A percentile compares a stretch with the other conserved stretches of the same genome.
Evolutionary conservation across 2,329 filamentous ascomycete genomes (phyloP).

Genomic region (Ascochyta koolunga): DNA sequence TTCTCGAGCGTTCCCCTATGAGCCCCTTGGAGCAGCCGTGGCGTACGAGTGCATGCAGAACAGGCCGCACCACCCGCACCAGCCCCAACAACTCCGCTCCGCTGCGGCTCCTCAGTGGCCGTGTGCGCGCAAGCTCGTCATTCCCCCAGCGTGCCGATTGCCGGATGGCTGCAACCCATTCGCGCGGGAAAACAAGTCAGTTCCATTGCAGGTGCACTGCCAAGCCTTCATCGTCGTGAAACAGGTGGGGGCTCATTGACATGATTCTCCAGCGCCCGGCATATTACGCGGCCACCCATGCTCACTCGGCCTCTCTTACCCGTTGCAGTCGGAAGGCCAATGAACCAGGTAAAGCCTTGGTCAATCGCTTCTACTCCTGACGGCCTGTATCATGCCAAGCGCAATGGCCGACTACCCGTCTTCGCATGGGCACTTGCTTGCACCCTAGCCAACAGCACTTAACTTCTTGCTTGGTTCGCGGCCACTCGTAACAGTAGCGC

Average conservation of each 20-base stretch:
- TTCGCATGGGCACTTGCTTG: constrained; percentile 40
- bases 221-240: constrained; percentile 29
- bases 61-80: neutral
- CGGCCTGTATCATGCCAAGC: constrained; percentile 37
- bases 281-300: constrained; percentile 38
- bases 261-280: constrained; percentile 26
- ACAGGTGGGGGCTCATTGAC: constrained; percentile 28
- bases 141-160: constrained; percentile 16
- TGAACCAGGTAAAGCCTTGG: constrained; percentile 22
- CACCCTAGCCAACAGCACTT: constrained; percentile 32
- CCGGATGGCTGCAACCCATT: constrained; percentile 11
- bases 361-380: constrained; percentile 30
- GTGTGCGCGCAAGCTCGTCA: constrained; percentile 9
- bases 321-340: constrained; percentile 26
- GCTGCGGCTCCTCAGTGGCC: constrained; percentile 4
- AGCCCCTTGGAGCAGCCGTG: constrained; percentile 1
- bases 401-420: constrained; percentile 39
- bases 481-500: constrained; percentile 30
- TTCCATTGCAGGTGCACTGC: constrained; percentile 20
- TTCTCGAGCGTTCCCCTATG: too few relatives aligned
- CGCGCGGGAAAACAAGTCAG: constrained; percentile 13
- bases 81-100: constrained; percentile 3
- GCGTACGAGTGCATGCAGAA: neutral
- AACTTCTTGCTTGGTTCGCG: constrained; percentile 30
- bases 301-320: constrained; percentile 31